Base-by-base conservation (phyloP, 2,329 filamentous ascomycete species). In the Ophiocordyceps sinensis region DNA sequence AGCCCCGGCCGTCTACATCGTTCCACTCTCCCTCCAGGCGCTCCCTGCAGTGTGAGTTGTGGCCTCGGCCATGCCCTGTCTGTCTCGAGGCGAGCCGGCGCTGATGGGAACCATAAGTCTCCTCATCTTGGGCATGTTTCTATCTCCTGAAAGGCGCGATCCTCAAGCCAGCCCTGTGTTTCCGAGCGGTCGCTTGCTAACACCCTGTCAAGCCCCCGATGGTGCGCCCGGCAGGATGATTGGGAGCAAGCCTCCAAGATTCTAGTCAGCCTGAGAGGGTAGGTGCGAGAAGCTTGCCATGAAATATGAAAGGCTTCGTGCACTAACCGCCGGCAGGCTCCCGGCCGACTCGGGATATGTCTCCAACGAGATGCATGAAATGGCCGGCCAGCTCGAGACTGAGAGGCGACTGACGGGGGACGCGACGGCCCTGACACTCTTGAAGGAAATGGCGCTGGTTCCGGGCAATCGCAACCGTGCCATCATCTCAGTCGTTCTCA, bases 171-270 rank as follows among this genome's bases (percentile, higher is more conserved):
- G 12, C 14, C 14, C 10, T 15, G 11, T 12, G 11, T 32, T 4
- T 5, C 17, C 14, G n/a, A 31, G n/a, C n/a, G 13, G 9, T 15
- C 31, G 26, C 28, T 30, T 23, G 23, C 23, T 23, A 23, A 23
- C 17, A 37, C 28, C 13, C 2, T 9, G 5, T 2, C 11, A 44
- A 80, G 75, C 7, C 79, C 79, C 13, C 70, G 80, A 48, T 84
- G 75, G 72, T 70, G 80, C 21, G 80, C 79, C 21, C 74, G 76
- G 48, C 68, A 75, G 50, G 78, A 82, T 49, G 69, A 77, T 47
- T 82, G 77, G 77, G 79, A 84, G 44, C 64, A 72, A 34, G 75
- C 79, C 2, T 71, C 68, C 3, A 45, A 44, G 0, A 70, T 76
- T 15, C 66, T 85, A 7, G 65, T 70, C 17, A 63, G 58, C 31